Base-by-base conservation (phyloP, 768 basidiomycete species). In the Lentinula boryana region DNA sequence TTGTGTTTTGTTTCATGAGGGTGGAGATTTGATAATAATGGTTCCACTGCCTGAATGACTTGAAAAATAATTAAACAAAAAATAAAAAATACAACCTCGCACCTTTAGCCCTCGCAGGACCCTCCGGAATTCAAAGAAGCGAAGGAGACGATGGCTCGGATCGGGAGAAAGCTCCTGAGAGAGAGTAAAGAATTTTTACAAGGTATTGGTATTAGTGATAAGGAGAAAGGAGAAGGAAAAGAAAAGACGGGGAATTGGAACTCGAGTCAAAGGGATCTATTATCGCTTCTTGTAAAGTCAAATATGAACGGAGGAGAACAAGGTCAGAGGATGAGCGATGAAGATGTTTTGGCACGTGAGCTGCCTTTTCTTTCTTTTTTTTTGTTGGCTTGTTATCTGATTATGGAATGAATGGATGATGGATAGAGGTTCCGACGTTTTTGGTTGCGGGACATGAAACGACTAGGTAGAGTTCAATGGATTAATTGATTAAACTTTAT, bases 261-360 rank as follows among this genome's bases (percentile, higher is more conserved):
- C 70, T 27, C 27, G 27, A 27, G 27, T 27, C 32, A 64, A 5
- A 78, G 83, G 16, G 87, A 89, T 71, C 67, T 90, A 3, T 72
- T 89, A 3, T 84, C 83, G 0, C 65, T 88, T 31, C 74, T 89
- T 3, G 73, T 89, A 46, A 77, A 78, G 61, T 87, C 87, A 3
- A 90, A 89, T 67, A 80, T 85, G 73, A 80, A 84, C 0, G 80
- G 78, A 1, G 84, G 89, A 66, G 64, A 86, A 4, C 79, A 81
- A 0, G 79, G 80, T 49, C 85, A 87, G 67, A 73, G 74, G 40
- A 72, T 90, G 72, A 78, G 78, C 0, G 88, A 90, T 59, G 77
- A 78, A 32, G 88, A 89, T 62, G 84, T 90, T 15, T 61, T 87
- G 2, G 71, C 77, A 59, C 79, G 79, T 87, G 64, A 38, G 58